A percentile compares a stretch with the other conserved stretches of the same genome.
These are phyloP conservation scores for Rhododendron ferrugineum DNA, from an alignment of 148 eudicot species.

Conservation along the genomic window DNA sequence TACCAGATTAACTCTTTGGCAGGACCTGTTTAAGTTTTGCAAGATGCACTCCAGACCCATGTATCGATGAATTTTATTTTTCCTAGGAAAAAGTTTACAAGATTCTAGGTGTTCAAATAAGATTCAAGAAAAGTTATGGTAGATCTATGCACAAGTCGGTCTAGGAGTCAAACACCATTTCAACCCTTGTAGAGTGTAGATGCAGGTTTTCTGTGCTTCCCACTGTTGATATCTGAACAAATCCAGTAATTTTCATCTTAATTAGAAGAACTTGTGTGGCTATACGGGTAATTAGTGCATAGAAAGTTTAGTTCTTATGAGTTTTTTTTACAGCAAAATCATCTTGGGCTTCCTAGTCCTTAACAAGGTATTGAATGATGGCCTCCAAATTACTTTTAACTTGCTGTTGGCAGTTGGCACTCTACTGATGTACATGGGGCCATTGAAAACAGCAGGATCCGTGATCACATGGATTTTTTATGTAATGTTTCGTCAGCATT, in stretches of 20 bases:
- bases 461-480: not conserved
- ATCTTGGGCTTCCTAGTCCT: slow-evolving; percentile 2
- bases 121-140: not conserved
- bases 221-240: not conserved
- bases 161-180: not conserved
- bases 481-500: not conserved
- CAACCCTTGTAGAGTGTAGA: not conserved
- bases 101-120: not conserved
- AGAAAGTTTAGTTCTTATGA: not conserved
- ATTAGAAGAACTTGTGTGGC: not conserved
- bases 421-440: not conserved
- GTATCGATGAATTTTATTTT: not conserved
- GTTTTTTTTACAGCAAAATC: not conserved
- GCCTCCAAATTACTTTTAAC: not conserved
- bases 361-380: not conserved
- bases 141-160: not conserved
- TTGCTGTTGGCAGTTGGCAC: not conserved
- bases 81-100: not conserved
- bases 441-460: not conserved
- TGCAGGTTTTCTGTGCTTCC: not conserved
- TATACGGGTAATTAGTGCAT: not conserved
- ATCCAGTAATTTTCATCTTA: not conserved
- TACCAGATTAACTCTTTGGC: not conserved
- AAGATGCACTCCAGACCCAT: not conserved
- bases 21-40: not conserved